These are phyloP conservation scores for Mortierella sp. DNA, from an alignment of 371 early-diverging fungal species.

Conservation along the genomic window DNA sequence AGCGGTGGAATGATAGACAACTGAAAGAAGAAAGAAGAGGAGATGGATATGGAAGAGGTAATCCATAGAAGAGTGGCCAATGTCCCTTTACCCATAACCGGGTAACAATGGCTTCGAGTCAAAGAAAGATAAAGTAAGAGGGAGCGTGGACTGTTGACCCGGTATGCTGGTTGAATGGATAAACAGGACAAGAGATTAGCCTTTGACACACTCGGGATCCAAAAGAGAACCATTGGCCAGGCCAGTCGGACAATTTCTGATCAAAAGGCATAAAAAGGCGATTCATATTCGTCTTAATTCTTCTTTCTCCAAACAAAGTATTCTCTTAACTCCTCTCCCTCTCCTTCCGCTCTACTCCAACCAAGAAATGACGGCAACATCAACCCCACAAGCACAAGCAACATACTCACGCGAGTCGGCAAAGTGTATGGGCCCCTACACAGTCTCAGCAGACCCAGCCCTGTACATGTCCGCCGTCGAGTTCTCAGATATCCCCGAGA, in stretches of 20 bases:
- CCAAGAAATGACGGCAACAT: background rate
- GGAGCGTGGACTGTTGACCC: background rate
- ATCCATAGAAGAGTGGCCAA: too few relatives aligned
- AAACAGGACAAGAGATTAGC: too few relatives aligned
- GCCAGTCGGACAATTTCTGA: background rate
- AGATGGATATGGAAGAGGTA: too few relatives aligned
- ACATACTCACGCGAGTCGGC: constrained; percentile 24
- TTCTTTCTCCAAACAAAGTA: background rate
- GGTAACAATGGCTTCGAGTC: background rate
- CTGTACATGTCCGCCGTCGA: constrained; percentile 36
- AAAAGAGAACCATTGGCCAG: background rate
- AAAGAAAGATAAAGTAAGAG: too few relatives aligned
- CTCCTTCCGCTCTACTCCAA: background rate
- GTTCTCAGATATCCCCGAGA: constrained; percentile 36
- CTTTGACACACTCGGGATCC: too few relatives aligned
- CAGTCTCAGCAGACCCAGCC: constrained; percentile 10
- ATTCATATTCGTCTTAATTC: background rate
- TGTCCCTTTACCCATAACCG: background rate
- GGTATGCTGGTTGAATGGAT: background rate
- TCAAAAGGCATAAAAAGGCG: background rate
- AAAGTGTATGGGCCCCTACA: constrained; percentile 31
- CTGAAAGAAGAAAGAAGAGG: background rate
- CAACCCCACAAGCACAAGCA: background rate
- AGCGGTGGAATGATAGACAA: too few relatives aligned
- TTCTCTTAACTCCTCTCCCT: too few relatives aligned